phyloP scores from a whole-genome alignment of 768 basidiomycete species.

The Kwoniella sp. region DNA sequence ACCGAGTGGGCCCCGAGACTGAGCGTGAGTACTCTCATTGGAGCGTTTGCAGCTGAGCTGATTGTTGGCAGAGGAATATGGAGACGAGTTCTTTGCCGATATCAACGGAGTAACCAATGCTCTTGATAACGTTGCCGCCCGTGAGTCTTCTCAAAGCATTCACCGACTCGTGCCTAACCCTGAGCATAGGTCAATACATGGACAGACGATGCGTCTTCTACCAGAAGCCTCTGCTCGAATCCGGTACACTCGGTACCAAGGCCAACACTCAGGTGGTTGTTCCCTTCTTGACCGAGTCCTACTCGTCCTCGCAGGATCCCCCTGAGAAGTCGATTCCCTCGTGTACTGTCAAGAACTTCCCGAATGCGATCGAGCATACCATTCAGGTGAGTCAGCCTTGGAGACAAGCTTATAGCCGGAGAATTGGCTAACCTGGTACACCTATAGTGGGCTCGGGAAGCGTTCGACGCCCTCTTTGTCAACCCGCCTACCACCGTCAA shows the following conservation, averaged over 20 bases:
- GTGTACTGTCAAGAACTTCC: constrained; percentile 98
- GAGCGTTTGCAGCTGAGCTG: constrained; percentile 1
- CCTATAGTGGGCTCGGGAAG: constrained; percentile 80
- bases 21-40: constrained; percentile 63
- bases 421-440: neutral
- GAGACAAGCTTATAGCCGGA: no score
- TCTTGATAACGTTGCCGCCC: constrained; percentile 91
- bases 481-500: constrained; percentile 92
- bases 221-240: constrained; percentile 90
- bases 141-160: constrained; percentile 54
- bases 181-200: constrained; percentile 79
- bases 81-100: constrained; percentile 76
- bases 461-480: constrained; percentile 88
- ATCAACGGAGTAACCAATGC: constrained; percentile 97
- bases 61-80: constrained; percentile 66
- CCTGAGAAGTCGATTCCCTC: constrained; percentile 96
- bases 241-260: constrained; percentile 96
- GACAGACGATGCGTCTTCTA: constrained; percentile 97
- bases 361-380: constrained; percentile 93
- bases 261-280: constrained; percentile 94
- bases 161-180: constrained; percentile 53
- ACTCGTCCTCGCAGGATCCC: constrained; percentile 95
- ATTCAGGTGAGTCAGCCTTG: constrained; percentile 68
- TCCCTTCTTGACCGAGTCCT: constrained; percentile 91
- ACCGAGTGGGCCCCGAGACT: constrained; percentile 85